A percentile compares a stretch with the other conserved stretches of the same genome.
phyloP scores from a whole-genome alignment of 2,329 filamentous ascomycete genomes.

The Leptosphaerulina australis region DNA sequence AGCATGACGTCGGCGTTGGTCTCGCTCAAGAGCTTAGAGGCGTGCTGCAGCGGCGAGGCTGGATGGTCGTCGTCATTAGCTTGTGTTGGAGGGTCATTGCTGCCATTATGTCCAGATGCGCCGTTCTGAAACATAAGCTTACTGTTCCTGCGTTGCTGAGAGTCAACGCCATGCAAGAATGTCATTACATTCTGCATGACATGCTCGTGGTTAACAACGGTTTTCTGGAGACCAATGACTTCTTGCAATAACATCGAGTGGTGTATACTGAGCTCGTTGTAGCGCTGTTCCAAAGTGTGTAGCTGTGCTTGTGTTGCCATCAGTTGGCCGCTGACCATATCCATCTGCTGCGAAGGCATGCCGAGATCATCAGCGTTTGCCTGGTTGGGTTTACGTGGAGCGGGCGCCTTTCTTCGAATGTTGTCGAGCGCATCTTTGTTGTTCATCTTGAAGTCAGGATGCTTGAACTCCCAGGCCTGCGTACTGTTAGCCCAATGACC shows the following conservation, averaged over 20 bases:
- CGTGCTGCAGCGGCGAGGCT: conserved; percentile 71
- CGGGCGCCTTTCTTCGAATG: conserved; percentile 92
- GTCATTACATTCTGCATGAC: conserved; percentile 75
- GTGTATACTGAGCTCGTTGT: conserved; percentile 74
- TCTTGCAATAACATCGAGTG: conserved; percentile 70
- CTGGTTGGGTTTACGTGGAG: conserved; percentile 73
- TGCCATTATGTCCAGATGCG: conserved; percentile 51
- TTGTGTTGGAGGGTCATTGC: conserved; percentile 51
- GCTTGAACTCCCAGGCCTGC: conserved; percentile 94
- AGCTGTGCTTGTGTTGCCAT: conserved; percentile 92
- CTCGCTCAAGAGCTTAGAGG: conserved; percentile 68
- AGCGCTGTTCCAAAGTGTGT: conserved; percentile 82
- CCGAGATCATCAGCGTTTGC: conserved; percentile 68
- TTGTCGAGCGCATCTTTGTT: conserved; percentile 97
- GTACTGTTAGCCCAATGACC: conserved; percentile 20
- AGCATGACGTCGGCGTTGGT: conserved; percentile 69
- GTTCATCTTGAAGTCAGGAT: conserved; percentile 93
- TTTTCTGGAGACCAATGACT: conserved; percentile 69
- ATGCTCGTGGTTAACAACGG: conserved; percentile 73
- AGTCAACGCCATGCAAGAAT: conserved; percentile 68
- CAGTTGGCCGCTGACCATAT: conserved; percentile 84
- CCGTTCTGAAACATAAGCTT: conserved; percentile 51
- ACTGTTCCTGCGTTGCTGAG: conserved; percentile 67
- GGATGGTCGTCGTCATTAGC: conserved; percentile 65
- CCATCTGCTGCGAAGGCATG: conserved; percentile 83